A percentile compares a stretch with the other conserved stretches of the same genome.
Conservation (phyloP, 495 filamentous ascomycete genomes). For the Penicillium cosmopolitanum region DNA sequence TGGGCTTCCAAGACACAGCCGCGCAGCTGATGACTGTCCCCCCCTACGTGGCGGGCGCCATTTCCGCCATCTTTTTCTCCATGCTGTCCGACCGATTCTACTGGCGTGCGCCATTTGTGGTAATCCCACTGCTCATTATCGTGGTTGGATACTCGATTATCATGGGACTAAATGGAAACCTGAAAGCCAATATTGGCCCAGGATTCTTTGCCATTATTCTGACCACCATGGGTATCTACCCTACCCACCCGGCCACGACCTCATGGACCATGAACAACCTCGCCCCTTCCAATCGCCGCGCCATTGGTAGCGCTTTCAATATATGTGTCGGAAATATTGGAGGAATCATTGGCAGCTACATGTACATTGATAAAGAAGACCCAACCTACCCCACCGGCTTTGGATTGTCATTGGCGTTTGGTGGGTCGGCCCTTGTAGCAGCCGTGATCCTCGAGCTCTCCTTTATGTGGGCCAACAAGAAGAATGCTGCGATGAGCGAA, state of each 20-base stretch:
- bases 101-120: slow-evolving; percentile 46
- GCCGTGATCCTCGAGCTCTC: slow-evolving; percentile 27
- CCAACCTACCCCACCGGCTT: slow-evolving; percentile 40
- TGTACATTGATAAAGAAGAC: slow-evolving; percentile 36
- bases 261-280: slow-evolving; percentile 47
- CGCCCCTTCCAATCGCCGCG: slow-evolving; percentile 36
- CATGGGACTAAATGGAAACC: slow-evolving; percentile 28
- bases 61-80: slow-evolving; percentile 37
- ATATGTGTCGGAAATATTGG: slow-evolving; percentile 42
- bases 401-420: slow-evolving; percentile 33
- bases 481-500: slow-evolving; percentile 30
- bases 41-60: slow-evolving; percentile 36
- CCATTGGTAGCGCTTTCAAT: slow-evolving; percentile 40
- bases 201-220: slow-evolving; percentile 44
- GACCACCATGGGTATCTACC: slow-evolving; percentile 42
- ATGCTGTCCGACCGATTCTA: slow-evolving; percentile 39
- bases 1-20: slow-evolving; percentile 35
- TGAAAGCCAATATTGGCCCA: slow-evolving; percentile 33
- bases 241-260: slow-evolving; percentile 37
- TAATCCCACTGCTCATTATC: slow-evolving; percentile 29
- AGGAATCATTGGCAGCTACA: slow-evolving; percentile 40
- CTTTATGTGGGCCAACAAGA: slow-evolving; percentile 25
- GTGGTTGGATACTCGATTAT: slow-evolving; percentile 35
- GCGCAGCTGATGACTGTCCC: slow-evolving; percentile 38
- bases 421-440: slow-evolving; percentile 22